Conservation (phyloP, 2,329 filamentous ascomycete genomes). For the Ophiostoma sp. region DNA sequence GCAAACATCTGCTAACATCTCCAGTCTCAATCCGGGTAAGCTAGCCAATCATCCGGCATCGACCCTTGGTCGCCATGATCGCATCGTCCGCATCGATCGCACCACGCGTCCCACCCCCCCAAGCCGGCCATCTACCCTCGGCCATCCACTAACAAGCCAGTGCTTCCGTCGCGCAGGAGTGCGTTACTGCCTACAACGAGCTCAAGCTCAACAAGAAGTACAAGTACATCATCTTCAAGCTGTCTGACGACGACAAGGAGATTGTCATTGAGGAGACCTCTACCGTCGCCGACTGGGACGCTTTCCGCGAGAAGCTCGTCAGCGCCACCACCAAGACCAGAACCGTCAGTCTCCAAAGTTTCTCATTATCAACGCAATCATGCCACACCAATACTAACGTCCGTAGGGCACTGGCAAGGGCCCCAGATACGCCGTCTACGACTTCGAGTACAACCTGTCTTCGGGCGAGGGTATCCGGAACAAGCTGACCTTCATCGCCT, state of each 20-base stretch:
- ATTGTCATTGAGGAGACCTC: conserved; percentile 75
- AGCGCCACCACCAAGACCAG: conserved; percentile 67
- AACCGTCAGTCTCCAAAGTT: conserved; percentile 44
- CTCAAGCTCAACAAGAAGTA: conserved; percentile 75
- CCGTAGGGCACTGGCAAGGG: conserved; percentile 59
- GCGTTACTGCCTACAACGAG: conserved; percentile 68
- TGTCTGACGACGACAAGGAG: conserved; percentile 75
- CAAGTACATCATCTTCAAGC: conserved; percentile 87
- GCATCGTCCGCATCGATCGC: neutral
- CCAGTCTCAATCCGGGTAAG: conserved; percentile 64
- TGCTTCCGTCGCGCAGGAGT: conserved; percentile 67
- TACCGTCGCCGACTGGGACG: conserved; percentile 61
- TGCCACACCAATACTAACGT: neutral
- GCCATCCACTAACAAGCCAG: conserved; percentile 39
- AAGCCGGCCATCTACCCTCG: neutral
- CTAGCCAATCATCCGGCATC: conserved; percentile 5
- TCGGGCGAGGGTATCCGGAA: conserved; percentile 69
- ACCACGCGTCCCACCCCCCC: neutral
- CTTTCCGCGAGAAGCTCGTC: conserved; percentile 71
- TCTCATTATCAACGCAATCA: neutral
- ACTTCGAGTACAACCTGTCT: conserved; percentile 70
- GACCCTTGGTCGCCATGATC: neutral
- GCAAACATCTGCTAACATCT: neutral
- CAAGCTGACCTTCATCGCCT: conserved; percentile 63
- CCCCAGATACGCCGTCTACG: conserved; percentile 76